Conservation (phyloP, 1,284 basidiomycete genomes). For the Naganishia albida region DNA sequence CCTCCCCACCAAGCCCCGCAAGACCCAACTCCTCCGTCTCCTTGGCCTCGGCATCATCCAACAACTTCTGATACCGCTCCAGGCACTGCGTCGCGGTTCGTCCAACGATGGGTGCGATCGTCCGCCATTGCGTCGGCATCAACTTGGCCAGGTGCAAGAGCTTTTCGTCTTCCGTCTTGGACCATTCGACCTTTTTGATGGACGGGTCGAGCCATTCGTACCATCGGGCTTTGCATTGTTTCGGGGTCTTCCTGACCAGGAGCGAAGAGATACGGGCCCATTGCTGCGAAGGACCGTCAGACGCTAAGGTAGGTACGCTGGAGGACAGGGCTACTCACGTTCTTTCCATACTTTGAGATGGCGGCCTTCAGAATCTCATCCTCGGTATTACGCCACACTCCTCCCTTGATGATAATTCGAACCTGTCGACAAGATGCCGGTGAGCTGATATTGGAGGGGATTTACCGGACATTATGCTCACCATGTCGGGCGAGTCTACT, state of each 20-base stretch:
- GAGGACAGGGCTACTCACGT: constrained; percentile 59
- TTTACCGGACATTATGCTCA: background rate
- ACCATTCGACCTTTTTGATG: constrained; percentile 99
- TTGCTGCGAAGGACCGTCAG: constrained; percentile 42
- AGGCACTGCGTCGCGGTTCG: constrained; percentile 98
- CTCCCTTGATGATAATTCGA: constrained; percentile 92
- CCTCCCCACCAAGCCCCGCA: constrained; percentile 71
- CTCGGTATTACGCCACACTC: constrained; percentile 64
- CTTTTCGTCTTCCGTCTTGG: constrained; percentile 98
- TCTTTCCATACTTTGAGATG: constrained; percentile 96
- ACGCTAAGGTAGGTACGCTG: background rate
- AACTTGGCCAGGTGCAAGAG: constrained; percentile 95
- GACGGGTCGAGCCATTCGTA: constrained; percentile 99
- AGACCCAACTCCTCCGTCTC: constrained; percentile 90
- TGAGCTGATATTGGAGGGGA: background rate
- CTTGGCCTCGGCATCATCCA: constrained; percentile 95
- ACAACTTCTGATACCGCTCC: constrained; percentile 94
- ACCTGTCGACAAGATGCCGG: constrained; percentile 52
- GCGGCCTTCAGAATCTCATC: constrained; percentile 96
- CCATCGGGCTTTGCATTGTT: constrained; percentile 98
- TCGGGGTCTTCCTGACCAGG: constrained; percentile 96
- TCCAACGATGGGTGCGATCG: constrained; percentile 97
- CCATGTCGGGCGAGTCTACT: background rate
- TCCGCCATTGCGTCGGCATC: constrained; percentile 99
- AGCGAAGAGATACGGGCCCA: constrained; percentile 98